Evolutionary conservation across 1,284 basidiomycete genomes (phyloP).

Genomic region (Pascua guehoae): DNA sequence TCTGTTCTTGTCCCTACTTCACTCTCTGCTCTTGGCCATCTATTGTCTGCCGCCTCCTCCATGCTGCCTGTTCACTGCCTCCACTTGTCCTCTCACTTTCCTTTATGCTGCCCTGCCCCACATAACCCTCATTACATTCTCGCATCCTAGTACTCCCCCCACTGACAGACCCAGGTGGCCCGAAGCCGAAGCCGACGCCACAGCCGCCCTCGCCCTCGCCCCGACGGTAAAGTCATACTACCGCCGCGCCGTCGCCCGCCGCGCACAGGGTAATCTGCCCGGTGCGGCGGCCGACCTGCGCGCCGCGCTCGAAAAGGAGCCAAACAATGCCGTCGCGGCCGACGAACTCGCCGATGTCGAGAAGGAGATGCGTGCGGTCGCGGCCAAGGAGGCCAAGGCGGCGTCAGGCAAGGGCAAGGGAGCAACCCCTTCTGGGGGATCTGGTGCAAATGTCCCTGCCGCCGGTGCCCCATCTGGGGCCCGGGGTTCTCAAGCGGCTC

Average conservation of each 20-base stretch:
- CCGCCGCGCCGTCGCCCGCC: slow-evolving; percentile 38
- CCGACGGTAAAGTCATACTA: slow-evolving; percentile 45
- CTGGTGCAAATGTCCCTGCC: not conserved
- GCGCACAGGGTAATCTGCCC: slow-evolving; percentile 25
- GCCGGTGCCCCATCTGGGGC: not conserved
- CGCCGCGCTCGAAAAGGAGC: slow-evolving; percentile 16
- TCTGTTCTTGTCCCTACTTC: no score
- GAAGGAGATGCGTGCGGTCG: slow-evolving; percentile 3
- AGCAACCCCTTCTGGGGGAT: not conserved
- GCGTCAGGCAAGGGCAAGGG: not conserved
- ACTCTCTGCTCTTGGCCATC: no score
- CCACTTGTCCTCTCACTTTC: no score
- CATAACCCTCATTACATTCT: not conserved
- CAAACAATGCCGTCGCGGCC: slow-evolving; percentile 29
- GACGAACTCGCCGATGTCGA: slow-evolving; percentile 34
- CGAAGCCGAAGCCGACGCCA: slow-evolving; percentile 46
- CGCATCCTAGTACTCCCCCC: not conserved
- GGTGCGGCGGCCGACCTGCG: slow-evolving; percentile 22
- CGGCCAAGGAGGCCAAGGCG: not conserved
- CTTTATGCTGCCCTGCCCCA: no score
- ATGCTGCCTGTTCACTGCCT: no score
- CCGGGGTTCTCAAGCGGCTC: not conserved
- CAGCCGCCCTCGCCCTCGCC: slow-evolving; percentile 26
- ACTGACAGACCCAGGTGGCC: slow-evolving; percentile 26
- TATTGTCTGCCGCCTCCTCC: no score